Base-by-base conservation (phyloP, 164 flowering plant genomes). In the Magnolia changhungtana region DNA sequence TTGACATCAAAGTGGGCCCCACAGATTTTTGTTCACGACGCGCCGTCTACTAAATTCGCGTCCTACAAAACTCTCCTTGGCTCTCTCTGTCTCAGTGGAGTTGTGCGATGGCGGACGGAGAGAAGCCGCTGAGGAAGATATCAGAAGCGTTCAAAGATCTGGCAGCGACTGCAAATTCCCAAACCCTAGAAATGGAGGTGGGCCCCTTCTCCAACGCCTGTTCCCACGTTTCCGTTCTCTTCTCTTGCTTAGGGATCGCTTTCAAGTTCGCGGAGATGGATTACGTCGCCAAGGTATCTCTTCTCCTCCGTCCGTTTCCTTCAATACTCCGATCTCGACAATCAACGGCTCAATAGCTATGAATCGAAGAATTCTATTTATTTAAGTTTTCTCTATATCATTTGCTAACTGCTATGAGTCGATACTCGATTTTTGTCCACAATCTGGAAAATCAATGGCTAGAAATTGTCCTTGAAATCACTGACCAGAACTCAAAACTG, bases 181-280 rank as follows among this genome's bases (percentile, higher is more conserved):
- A 81, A 66, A 59, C 80, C 75, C 75, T 24, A n/a, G 86, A 83
- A 19, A 78, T 88, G 31, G 91, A 88, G 67, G 82, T 92, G 37
- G 91, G 80, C 21, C 85, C 87, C 0, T 95, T 95, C 82, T 91
- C 98, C 23, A 84, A 65, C 58, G 99, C 99, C 6, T 92, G 97
- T 73, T 85, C 99, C 50, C 88, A 87, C 71, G 90, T 95, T 64
- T 95, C 99, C n/a, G 98, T 97, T 73, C 94, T 95, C 69, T 95
- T 95, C 74, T 90, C 89, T 6, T 92, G 89, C 75, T 78, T 95
- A 3, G 99, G 99, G 14, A 85, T 95, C 78, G 99, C 99, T 11
- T 95, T 95, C 88, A 93, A 93, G 81, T 95, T 95, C 76, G 99
- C 99, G 7, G 97, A 95, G 78, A 87, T 89, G 86, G 99, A 95